phyloP scores from a whole-genome alignment of 2,329 filamentous ascomycete genomes.

The Alternaria incomplexa region DNA sequence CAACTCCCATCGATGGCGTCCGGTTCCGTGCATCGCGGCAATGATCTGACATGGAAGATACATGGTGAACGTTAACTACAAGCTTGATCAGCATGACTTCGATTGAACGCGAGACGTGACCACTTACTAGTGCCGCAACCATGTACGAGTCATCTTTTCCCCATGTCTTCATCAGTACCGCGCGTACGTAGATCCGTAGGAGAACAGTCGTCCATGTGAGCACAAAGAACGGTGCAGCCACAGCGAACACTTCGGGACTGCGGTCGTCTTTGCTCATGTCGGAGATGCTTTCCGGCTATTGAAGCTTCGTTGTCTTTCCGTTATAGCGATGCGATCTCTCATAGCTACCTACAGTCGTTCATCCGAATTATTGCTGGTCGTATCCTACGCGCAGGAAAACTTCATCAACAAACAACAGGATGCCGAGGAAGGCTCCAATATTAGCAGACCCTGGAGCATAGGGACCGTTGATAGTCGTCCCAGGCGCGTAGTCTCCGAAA shows the following conservation, averaged over 20 bases:
- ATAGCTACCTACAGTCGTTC: not conserved
- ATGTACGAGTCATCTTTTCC: slow-evolving; percentile 52
- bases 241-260: slow-evolving; percentile 29
- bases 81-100: not conserved
- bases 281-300: not conserved
- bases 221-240: slow-evolving; percentile 48
- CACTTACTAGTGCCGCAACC: slow-evolving; percentile 43
- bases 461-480: not conserved
- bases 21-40: slow-evolving; percentile 49
- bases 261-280: slow-evolving; percentile 21
- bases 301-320: not conserved
- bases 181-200: slow-evolving; percentile 48
- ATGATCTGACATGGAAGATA: slow-evolving; percentile 50
- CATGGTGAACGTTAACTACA: slow-evolving; percentile 46
- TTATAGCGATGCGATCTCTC: not conserved
- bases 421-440: not conserved
- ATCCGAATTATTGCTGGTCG: not conserved
- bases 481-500: not conserved
- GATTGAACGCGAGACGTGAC: not conserved
- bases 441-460: not conserved
- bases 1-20: slow-evolving; percentile 46
- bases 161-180: slow-evolving; percentile 45
- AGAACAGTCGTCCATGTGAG: slow-evolving; percentile 47
- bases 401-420: not conserved
- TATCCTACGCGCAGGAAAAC: not conserved